Conservation (phyloP, 2,329 filamentous ascomycete genomes). For the Clarireedia hainanense region DNA sequence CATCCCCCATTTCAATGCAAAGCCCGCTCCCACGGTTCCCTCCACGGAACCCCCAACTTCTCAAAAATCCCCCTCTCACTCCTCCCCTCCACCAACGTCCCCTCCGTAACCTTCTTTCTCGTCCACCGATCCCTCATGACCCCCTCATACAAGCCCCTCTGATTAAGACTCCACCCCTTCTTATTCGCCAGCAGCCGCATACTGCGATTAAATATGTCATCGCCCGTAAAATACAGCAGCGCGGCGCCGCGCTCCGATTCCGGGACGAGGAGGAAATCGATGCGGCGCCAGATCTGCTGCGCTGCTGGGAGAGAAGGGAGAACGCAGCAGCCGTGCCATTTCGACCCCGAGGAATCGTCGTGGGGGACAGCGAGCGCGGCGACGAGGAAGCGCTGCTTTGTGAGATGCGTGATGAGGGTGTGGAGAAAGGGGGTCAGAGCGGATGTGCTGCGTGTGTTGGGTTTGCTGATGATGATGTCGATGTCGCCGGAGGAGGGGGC, state of each 20-base stretch:
- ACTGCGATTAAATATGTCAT: conserved; percentile 89
- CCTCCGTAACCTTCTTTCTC: conserved; percentile 55
- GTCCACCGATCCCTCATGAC: conserved; percentile 49
- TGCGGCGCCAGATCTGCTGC: conserved; percentile 59
- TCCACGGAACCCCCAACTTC: conserved; percentile 75
- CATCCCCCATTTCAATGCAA: conserved; percentile 39
- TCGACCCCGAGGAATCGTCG: conserved; percentile 45
- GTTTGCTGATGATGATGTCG: conserved; percentile 74
- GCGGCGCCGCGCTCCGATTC: conserved; percentile 74
- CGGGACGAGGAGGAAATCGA: conserved; percentile 81
- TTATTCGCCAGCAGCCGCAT: conserved; percentile 71
- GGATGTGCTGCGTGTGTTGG: conserved; percentile 41
- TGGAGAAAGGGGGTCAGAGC: conserved; percentile 57
- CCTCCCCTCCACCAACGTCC: conserved; percentile 62
- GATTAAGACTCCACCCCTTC: conserved; percentile 79
- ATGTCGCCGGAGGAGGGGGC: conserved; percentile 70
- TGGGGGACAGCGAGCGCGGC: conserved; percentile 54
- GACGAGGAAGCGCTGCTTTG: conserved; percentile 57
- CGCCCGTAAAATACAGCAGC: conserved; percentile 90
- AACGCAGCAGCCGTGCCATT: conserved; percentile 83
- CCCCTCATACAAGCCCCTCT: conserved; percentile 68
- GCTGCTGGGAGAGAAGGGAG: conserved; percentile 43
- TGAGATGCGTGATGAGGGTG: conserved; percentile 54
- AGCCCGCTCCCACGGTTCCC: conserved; percentile 67
- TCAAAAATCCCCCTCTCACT: conserved; percentile 78